These are phyloP conservation scores for Pythium chondricola DNA, from an alignment of 352 stramenopile species.

Conservation along the genomic window DNA sequence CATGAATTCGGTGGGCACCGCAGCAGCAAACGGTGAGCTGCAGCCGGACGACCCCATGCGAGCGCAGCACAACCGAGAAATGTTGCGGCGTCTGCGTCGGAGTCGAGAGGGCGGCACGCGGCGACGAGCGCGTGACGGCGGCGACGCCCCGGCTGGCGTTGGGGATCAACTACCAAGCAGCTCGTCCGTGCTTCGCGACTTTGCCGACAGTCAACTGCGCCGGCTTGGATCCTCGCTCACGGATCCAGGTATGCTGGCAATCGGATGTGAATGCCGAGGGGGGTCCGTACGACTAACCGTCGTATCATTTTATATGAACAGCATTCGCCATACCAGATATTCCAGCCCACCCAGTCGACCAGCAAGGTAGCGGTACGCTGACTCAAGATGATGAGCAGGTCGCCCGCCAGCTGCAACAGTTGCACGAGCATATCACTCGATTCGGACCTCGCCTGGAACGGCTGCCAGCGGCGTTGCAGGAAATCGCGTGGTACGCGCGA, in stretches of 20 bases:
- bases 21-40: background rate
- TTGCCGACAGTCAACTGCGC: constrained; percentile 10
- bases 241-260: constrained; percentile 4
- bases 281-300: background rate
- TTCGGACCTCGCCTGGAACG: constrained; percentile 16
- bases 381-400: constrained; percentile 13
- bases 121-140: constrained; percentile 8
- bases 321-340: constrained; percentile 11
- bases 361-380: background rate
- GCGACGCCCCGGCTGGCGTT: background rate
- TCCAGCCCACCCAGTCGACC: constrained; percentile 7
- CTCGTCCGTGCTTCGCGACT: constrained; percentile 19
- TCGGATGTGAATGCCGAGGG: background rate
- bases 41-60: constrained; percentile 2
- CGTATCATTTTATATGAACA: background rate
- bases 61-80: constrained; percentile 13
- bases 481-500: constrained; percentile 15
- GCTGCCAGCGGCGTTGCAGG: constrained; percentile 11
- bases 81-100: constrained; percentile 12
- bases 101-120: constrained; percentile 3
- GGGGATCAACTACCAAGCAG: too few relatives aligned
- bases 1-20: constrained; percentile 30
- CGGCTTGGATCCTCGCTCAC: constrained; percentile 10
- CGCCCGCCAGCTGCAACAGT: constrained; percentile 6
- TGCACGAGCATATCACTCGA: constrained; percentile 9